These are phyloP conservation scores for Nectriaceae sp. DNA, from an alignment of 2,329 filamentous ascomycete genomes.

Conservation along the genomic window DNA sequence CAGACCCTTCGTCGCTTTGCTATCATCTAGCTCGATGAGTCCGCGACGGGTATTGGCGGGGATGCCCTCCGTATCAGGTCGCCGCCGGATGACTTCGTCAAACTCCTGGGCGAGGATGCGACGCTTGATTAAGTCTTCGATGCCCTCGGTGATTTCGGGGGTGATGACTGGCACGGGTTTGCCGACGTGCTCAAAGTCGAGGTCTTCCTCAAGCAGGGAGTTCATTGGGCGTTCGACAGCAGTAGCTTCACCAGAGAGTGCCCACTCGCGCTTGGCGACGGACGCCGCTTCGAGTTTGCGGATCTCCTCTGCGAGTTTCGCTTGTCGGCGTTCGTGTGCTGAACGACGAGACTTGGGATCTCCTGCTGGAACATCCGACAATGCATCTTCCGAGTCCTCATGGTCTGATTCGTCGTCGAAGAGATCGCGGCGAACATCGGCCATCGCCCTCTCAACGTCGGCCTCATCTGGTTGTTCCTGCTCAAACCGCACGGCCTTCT, in stretches of 20 bases:
- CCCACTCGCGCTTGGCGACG: conserved; percentile 89
- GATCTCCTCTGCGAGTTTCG: conserved; percentile 86
- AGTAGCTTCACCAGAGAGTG: conserved; percentile 82
- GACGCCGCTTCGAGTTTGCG: conserved; percentile 86
- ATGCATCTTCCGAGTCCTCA: conserved; percentile 64
- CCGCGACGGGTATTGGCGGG: conserved; percentile 66
- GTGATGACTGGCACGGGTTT: conserved; percentile 96
- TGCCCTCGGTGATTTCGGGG: conserved; percentile 83
- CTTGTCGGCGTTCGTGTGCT: conserved; percentile 82
- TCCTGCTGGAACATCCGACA: conserved; percentile 67
- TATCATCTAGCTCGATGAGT: conserved; percentile 80
- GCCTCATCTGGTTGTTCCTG: conserved; percentile 55
- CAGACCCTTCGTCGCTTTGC: conserved; percentile 82
- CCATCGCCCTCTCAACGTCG: conserved; percentile 82
- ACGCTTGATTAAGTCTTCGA: conserved; percentile 92
- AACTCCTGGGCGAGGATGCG: conserved; percentile 89
- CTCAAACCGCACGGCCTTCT: conserved; percentile 41
- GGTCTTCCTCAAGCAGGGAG: conserved; percentile 89
- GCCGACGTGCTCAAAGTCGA: conserved; percentile 93
- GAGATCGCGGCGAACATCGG: conserved; percentile 82
- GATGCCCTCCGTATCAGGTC: conserved; percentile 71
- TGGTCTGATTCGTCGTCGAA: conserved; percentile 76
- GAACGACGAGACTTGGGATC: conserved; percentile 76
- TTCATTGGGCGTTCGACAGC: conserved; percentile 83
- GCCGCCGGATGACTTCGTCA: conserved; percentile 82